Conservation (phyloP, 768 basidiomycete species). For the Hysterangium stoloniferum region DNA sequence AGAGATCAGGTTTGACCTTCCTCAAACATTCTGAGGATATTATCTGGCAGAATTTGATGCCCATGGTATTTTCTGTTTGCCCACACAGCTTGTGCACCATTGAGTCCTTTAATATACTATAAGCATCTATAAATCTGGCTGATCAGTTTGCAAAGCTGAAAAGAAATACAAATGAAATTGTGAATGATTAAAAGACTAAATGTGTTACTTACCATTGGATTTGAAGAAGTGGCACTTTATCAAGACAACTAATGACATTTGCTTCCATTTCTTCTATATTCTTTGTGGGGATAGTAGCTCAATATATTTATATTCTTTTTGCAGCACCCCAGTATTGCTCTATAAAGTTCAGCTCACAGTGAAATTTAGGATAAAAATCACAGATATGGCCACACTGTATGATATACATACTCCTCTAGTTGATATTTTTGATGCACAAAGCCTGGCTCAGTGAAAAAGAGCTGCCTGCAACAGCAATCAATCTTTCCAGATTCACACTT, state of each 20-base stretch:
- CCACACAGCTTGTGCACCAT: not conserved
- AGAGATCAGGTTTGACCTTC: too few relatives aligned
- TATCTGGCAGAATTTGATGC: not conserved
- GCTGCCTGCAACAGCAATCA: conserved; percentile 28
- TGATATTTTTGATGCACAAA: conserved; percentile 28
- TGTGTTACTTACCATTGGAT: not conserved
- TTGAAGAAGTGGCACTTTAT: conserved; percentile 20
- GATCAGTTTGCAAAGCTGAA: conserved; percentile 2
- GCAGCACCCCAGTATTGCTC: conserved; percentile 31
- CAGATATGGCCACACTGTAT: conserved; percentile 21
- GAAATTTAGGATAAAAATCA: conserved; percentile 34
- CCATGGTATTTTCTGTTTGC: not conserved
- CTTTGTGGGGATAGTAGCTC: conserved; percentile 19
- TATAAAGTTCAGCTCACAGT: conserved; percentile 41
- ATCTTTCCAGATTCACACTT: conserved; percentile 21
- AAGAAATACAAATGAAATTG: not conserved
- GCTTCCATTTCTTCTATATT: conserved; percentile 26
- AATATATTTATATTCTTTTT: conserved; percentile 30
- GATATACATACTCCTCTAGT: conserved; percentile 25
- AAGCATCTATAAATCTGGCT: not conserved
- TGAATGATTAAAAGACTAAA: too few relatives aligned
- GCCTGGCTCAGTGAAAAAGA: conserved; percentile 36
- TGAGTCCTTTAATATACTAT: not conserved
- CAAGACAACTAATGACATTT: conserved; percentile 25
- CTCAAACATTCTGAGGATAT: not conserved